Evolutionary conservation across 2,329 filamentous ascomycete species (phyloP).

Genomic region (Dothideomycetes sp.): DNA sequence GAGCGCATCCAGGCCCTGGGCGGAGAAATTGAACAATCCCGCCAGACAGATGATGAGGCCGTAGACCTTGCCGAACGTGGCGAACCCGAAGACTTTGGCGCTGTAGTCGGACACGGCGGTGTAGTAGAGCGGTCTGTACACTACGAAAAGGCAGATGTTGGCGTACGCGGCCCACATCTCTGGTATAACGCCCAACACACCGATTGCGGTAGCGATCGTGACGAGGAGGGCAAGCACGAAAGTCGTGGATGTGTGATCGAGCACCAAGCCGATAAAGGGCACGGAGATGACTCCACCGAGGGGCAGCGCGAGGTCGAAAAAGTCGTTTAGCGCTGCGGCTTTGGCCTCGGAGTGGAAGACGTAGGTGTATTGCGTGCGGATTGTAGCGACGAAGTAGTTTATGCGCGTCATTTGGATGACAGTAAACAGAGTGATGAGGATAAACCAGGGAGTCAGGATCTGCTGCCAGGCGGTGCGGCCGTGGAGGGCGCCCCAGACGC

Average conservation of each 20-base stretch:
- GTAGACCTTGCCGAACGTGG: slow-evolving; percentile 89
- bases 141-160: slow-evolving; percentile 67
- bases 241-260: slow-evolving; percentile 66
- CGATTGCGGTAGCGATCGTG: slow-evolving; percentile 59
- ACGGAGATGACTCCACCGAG: slow-evolving; percentile 75
- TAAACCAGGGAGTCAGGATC: slow-evolving; percentile 71
- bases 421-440: slow-evolving; percentile 73
- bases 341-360: slow-evolving; percentile 52
- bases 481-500: slow-evolving; percentile 82
- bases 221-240: slow-evolving; percentile 63
- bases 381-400: slow-evolving; percentile 87
- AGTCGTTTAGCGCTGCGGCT: slow-evolving; percentile 63
- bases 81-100: slow-evolving; percentile 86
- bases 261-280: slow-evolving; percentile 71
- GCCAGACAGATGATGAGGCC: slow-evolving; percentile 79
- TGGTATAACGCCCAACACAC: slow-evolving; percentile 63
- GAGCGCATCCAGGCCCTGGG: slow-evolving; percentile 67
- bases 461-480: slow-evolving; percentile 59
- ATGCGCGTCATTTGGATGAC: slow-evolving; percentile 49
- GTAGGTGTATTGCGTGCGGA: slow-evolving; percentile 69
- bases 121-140: slow-evolving; percentile 85
- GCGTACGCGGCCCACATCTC: slow-evolving; percentile 61
- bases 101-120: slow-evolving; percentile 80
- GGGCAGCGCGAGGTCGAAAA: slow-evolving; percentile 79
- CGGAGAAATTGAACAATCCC: slow-evolving; percentile 73